phyloP scores from a whole-genome alignment of 2,329 filamentous ascomycete genomes.

The Aspergillus versicolor region DNA sequence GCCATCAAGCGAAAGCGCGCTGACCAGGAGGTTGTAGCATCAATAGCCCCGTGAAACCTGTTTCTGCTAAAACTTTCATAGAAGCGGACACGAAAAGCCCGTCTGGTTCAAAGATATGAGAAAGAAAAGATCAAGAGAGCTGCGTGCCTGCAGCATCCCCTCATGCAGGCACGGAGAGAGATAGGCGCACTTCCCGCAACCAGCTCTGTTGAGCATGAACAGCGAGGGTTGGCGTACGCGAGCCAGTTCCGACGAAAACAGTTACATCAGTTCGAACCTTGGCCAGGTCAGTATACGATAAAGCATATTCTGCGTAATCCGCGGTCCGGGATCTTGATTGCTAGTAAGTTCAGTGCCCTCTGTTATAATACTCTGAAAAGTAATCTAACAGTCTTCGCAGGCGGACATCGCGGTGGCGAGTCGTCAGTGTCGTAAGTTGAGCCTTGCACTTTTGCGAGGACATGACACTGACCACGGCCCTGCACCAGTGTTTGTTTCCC shows the following conservation, averaged over 20 bases:
- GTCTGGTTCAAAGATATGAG: conserved; percentile 26
- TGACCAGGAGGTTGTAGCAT: conserved; percentile 38
- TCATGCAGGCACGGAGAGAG: conserved; percentile 31
- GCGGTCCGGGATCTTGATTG: conserved; percentile 35
- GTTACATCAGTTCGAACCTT: conserved; percentile 33
- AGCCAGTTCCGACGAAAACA: conserved; percentile 31
- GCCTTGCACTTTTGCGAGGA: conserved; percentile 1
- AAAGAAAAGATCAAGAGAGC: conserved; percentile 36
- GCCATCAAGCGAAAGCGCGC: conserved; percentile 58
- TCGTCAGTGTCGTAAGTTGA: conserved; percentile 34
- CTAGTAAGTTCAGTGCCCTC: conserved; percentile 27
- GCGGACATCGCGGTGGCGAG: conserved; percentile 28
- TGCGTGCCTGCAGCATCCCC: conserved; percentile 28
- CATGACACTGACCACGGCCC: conserved; percentile 8
- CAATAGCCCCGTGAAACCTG: not conserved
- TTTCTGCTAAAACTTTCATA: conserved; percentile 17
- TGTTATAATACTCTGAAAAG: not conserved
- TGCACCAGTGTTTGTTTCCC: conserved; percentile 32
- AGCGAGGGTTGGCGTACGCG: conserved; percentile 30
- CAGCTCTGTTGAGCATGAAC: conserved; percentile 22
- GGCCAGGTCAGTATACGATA: conserved; percentile 27
- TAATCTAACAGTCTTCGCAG: conserved; percentile 21
- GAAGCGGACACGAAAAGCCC: conserved; percentile 28
- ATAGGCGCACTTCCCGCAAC: conserved; percentile 23
- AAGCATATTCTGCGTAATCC: conserved; percentile 35